Conservation (phyloP, 2,329 filamentous ascomycete genomes). For the Aspergillus neoniger region DNA sequence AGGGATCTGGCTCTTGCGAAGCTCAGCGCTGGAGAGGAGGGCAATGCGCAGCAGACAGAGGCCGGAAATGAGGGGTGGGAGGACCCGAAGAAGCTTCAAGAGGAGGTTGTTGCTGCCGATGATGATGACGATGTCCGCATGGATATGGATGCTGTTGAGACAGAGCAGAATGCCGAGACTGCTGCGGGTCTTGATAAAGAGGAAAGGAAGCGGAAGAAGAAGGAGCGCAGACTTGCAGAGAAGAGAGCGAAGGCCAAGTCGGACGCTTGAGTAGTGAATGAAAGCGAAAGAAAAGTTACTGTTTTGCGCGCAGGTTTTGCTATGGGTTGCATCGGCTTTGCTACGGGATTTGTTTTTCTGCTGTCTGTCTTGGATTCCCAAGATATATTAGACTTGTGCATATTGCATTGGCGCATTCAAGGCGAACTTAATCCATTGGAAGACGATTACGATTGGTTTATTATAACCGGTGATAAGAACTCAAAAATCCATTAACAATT, state of each 20-base stretch:
- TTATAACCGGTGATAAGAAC: constrained; percentile 21
- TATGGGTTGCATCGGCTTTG: constrained; percentile 5
- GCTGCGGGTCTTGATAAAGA: constrained; percentile 51
- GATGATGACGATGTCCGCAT: constrained; percentile 44
- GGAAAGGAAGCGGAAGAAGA: constrained; percentile 58
- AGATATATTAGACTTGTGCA: constrained; percentile 12
- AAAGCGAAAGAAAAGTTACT: background rate
- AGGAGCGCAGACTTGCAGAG: constrained; percentile 52
- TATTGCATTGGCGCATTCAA: constrained; percentile 15
- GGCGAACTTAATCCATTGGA: constrained; percentile 4
- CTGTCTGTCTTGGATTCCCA: constrained; percentile 2
- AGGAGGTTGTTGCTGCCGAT: constrained; percentile 45
- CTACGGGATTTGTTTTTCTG: background rate
- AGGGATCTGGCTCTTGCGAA: constrained; percentile 43
- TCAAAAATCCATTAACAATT: background rate
- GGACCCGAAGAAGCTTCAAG: constrained; percentile 41
- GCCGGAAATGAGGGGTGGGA: constrained; percentile 38
- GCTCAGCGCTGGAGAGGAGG: constrained; percentile 37
- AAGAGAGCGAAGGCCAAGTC: constrained; percentile 41
- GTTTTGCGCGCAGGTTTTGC: background rate
- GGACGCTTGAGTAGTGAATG: constrained; percentile 16
- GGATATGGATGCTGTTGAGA: constrained; percentile 42
- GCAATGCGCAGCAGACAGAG: constrained; percentile 18
- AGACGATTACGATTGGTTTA: constrained; percentile 2
- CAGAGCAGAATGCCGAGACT: constrained; percentile 37